Conservation (phyloP, 805 yeast genomes). For the Komagataella kurtzmanii region DNA sequence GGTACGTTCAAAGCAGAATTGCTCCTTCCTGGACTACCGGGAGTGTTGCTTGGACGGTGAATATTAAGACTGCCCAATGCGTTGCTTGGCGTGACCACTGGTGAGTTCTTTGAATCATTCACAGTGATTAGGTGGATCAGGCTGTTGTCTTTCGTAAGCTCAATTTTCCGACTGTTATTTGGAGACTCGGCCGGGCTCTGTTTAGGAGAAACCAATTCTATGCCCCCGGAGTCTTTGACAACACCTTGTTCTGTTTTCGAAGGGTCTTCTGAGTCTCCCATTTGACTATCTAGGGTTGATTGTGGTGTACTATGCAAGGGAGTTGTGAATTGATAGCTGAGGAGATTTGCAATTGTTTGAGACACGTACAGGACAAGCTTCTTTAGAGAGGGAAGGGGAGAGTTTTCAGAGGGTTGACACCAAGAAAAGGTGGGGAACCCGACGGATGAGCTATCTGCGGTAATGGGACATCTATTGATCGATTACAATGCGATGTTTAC, state of each 20-base stretch:
- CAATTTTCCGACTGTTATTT: background rate
- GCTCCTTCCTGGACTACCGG: background rate
- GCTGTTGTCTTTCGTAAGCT: background rate
- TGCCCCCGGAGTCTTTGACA: background rate
- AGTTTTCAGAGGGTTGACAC: background rate
- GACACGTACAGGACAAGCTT: background rate
- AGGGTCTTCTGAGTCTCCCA: background rate
- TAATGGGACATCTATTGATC: background rate
- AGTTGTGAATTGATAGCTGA: background rate
- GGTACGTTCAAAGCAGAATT: background rate
- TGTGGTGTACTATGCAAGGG: background rate
- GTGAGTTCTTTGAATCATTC: background rate
- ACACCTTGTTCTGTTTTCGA: background rate
- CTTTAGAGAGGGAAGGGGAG: background rate
- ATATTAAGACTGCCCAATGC: conserved; percentile 1
- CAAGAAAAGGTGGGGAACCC: background rate
- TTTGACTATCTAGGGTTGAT: background rate
- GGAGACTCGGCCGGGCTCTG: conserved; percentile 2
- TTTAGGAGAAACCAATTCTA: conserved; percentile 4
- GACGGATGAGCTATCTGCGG: background rate
- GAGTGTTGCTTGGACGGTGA: background rate
- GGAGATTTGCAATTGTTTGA: background rate
- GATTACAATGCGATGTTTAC: background rate
- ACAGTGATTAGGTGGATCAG: background rate
- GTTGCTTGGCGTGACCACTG: background rate